phyloP scores from a whole-genome alignment of 2,329 filamentous ascomycete species.

The Ophiocordyceps australis region DNA sequence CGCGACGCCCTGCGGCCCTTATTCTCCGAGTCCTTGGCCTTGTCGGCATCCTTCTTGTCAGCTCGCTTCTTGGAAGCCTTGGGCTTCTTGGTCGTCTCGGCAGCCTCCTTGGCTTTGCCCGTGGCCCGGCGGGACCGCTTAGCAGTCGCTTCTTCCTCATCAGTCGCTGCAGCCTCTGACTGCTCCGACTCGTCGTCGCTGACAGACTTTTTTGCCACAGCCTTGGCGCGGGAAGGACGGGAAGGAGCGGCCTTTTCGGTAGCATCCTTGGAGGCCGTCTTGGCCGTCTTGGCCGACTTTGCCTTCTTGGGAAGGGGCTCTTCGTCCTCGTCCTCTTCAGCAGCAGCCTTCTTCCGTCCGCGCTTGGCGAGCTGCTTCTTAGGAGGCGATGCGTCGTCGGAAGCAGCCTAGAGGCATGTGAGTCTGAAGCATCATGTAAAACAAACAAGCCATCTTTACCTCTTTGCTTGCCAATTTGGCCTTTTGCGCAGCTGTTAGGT shows the following conservation, averaged over 20 bases:
- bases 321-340: constrained; percentile 9
- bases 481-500: constrained; percentile 19
- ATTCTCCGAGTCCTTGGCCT: constrained; percentile 2
- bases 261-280: too few species aligned
- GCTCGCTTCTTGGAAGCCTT: too few species aligned
- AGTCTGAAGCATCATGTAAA: neutral
- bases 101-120: constrained; percentile 1
- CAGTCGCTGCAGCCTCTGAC: neutral
- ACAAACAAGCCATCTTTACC: neutral
- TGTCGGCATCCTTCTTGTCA: too few species aligned
- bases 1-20: constrained; percentile 1
- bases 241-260: constrained; percentile 4
- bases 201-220: constrained; percentile 2
- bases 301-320: constrained; percentile 17
- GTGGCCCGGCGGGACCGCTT: constrained; percentile 2
- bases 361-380: constrained; percentile 6
- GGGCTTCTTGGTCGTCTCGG: neutral
- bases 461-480: constrained; percentile 1
- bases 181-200: constrained; percentile 6
- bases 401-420: neutral
- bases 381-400: constrained; percentile 5
- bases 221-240: constrained; percentile 1
- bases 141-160: constrained; percentile 4
- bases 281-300: constrained; percentile 10
- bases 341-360: constrained; percentile 1